Percentiles rank a stretch among this genome's conserved stretches.
phyloP scores from a whole-genome alignment of 2,329 filamentous ascomycete species.

The Hymenoscyphus repandus region DNA sequence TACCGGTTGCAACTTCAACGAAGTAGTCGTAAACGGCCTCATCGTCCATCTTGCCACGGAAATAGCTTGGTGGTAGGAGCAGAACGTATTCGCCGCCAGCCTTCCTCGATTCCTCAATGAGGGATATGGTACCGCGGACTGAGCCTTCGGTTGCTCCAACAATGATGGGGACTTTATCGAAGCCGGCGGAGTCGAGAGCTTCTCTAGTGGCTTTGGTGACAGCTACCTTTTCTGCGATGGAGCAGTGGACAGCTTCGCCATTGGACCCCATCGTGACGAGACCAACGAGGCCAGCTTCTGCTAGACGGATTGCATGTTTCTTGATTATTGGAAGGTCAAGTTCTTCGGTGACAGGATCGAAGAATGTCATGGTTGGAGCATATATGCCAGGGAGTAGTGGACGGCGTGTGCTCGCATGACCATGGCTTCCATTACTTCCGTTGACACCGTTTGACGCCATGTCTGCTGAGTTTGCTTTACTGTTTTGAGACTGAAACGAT shows the following conservation, averaged over 20 bases:
- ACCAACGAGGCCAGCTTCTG: conserved; percentile 71
- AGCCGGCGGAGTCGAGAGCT: conserved; percentile 76
- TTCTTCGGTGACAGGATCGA: conserved; percentile 77
- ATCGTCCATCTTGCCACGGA: conserved; percentile 65
- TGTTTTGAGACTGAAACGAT: neutral
- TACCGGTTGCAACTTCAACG: conserved; percentile 62
- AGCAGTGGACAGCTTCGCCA: conserved; percentile 82
- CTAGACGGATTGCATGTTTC: conserved; percentile 73
- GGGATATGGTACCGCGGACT: conserved; percentile 72
- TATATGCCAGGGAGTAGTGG: conserved; percentile 78
- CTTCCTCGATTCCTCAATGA: conserved; percentile 59
- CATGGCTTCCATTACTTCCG: conserved; percentile 14
- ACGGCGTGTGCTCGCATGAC: conserved; percentile 37
- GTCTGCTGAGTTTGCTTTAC: neutral
- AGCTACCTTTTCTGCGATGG: conserved; percentile 67
- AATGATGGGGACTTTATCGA: conserved; percentile 70
- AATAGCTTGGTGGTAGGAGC: conserved; percentile 78
- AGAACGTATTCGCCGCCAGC: conserved; percentile 78
- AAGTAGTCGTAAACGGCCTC: conserved; percentile 69
- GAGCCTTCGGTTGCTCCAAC: conserved; percentile 78
- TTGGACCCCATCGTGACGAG: conserved; percentile 87
- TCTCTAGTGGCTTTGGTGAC: conserved; percentile 75
- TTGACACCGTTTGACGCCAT: conserved; percentile 16
- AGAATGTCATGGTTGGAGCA: conserved; percentile 87
- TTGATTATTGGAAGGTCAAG: conserved; percentile 76